These are phyloP conservation scores for Triticum timopheevii DNA, from an alignment of 176 grass and related monocot species.

Conservation along the genomic window DNA sequence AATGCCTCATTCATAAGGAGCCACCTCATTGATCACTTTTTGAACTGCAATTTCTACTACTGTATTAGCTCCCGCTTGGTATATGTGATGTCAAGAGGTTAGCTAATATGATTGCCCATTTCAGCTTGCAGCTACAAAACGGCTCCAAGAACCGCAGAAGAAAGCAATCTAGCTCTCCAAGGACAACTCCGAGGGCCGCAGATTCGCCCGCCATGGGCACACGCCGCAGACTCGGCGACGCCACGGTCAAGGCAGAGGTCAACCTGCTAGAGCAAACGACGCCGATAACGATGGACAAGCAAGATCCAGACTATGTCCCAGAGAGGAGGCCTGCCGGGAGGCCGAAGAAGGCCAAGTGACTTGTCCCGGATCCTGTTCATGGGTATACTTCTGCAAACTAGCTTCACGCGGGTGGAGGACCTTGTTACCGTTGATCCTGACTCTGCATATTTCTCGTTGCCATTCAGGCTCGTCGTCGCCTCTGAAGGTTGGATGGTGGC, in stretches of 20 bases:
- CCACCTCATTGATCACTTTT: not conserved
- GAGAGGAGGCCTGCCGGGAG: slow-evolving; percentile 44
- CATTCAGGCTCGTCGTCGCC: not conserved
- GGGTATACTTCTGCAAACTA: not conserved
- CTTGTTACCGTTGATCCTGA: not conserved
- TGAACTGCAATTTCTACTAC: not conserved
- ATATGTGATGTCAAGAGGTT: not conserved
- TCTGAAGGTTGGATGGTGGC: not conserved
- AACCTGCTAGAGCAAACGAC: slow-evolving; percentile 41
- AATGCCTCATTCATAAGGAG: not conserved
- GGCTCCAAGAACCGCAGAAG: slow-evolving; percentile 38
- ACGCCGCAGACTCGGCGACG: slow-evolving; percentile 4
- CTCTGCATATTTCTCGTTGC: not conserved
- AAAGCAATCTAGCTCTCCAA: slow-evolving; percentile 24
- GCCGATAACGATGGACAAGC: not conserved
- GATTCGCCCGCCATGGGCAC: slow-evolving; percentile 17
- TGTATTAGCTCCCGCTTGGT: not conserved
- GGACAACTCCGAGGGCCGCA: not conserved
- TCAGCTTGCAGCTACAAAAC: slow-evolving; percentile 33
- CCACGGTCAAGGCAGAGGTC: slow-evolving; percentile 15
- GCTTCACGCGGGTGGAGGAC: not conserved
- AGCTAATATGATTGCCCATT: not conserved
- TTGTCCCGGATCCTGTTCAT: not conserved
- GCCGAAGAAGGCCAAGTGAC: slow-evolving; percentile 29
- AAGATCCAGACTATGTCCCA: slow-evolving; percentile 9